Evolutionary conservation across 257 asterid species (phyloP).

Genomic region (Solanum chiquidenum): DNA sequence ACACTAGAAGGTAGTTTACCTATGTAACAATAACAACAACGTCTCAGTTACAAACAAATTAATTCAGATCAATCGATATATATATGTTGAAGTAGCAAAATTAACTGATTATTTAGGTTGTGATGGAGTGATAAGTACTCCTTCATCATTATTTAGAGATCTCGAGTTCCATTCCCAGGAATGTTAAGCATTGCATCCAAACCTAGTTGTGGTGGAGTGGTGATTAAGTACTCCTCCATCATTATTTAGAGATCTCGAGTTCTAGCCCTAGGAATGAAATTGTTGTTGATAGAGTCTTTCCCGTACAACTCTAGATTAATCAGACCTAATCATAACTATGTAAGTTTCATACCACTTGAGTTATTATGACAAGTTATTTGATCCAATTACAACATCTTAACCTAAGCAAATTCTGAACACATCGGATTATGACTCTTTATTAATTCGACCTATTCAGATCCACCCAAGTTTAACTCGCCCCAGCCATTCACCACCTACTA

Average conservation of each 20-base stretch:
- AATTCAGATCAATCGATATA: neutral
- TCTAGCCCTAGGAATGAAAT: neutral
- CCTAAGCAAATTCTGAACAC: neutral
- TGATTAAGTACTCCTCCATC: no score
- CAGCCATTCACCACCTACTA: neutral
- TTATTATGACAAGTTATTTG: neutral
- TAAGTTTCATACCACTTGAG: neutral
- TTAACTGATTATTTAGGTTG: no score
- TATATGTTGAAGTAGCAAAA: neutral
- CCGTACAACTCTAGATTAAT: no score
- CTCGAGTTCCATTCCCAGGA: no score
- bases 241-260: neutral
- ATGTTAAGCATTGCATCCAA: no score
- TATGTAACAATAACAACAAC: neutral
- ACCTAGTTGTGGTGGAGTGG: no score
- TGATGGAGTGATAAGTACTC: no score
- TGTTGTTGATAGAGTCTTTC: neutral
- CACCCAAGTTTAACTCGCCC: neutral
- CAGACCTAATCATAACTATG: no score
- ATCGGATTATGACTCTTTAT: neutral
- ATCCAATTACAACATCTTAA: neutral
- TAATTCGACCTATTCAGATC: neutral
- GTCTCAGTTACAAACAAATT: no score
- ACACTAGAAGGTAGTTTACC: neutral
- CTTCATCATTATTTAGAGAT: no score